phyloP scores from a whole-genome alignment of 1,284 basidiomycete species.

The Ganoderma boninense region DNA sequence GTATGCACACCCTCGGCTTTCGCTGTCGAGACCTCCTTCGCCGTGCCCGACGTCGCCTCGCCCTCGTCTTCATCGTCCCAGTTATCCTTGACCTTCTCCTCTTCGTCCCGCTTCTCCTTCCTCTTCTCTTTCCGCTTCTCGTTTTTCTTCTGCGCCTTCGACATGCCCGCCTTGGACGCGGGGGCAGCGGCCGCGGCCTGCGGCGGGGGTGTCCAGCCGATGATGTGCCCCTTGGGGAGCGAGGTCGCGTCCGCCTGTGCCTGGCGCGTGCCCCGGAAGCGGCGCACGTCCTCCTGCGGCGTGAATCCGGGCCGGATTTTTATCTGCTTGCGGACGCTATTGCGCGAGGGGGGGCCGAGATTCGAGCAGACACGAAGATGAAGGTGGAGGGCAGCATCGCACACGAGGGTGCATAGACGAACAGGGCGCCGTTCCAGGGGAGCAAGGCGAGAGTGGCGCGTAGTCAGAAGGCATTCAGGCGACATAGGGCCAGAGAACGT shows the following conservation, averaged over 20 bases:
- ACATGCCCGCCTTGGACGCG: conserved; percentile 42
- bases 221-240: conserved; percentile 79
- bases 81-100: conserved; percentile 63
- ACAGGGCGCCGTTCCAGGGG: neutral
- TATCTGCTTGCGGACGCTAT: conserved; percentile 87
- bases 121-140: conserved; percentile 77
- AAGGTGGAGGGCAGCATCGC: neutral
- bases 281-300: conserved; percentile 91
- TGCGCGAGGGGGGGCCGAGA: neutral
- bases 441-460: neutral
- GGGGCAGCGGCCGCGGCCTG: conserved; percentile 37
- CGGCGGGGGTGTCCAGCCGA: conserved; percentile 79
- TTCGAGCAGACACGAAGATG: neutral
- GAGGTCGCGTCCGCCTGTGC: conserved; percentile 69
- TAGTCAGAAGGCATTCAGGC: conserved; percentile 3
- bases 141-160: conserved; percentile 81
- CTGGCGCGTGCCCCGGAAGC: conserved; percentile 83
- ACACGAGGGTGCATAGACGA: neutral
- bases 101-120: conserved; percentile 56
- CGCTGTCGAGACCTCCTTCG: conserved; percentile 15
- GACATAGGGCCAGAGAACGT: conserved; percentile 47
- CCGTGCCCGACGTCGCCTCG: conserved; percentile 39
- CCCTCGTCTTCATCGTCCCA: conserved; percentile 83
- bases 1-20: conserved; percentile 26
- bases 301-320: conserved; percentile 95